Percentiles rank a stretch among this genome's conserved stretches.
Conservation (phyloP, 305 asterid species). For the Striga hermonthica region DNA sequence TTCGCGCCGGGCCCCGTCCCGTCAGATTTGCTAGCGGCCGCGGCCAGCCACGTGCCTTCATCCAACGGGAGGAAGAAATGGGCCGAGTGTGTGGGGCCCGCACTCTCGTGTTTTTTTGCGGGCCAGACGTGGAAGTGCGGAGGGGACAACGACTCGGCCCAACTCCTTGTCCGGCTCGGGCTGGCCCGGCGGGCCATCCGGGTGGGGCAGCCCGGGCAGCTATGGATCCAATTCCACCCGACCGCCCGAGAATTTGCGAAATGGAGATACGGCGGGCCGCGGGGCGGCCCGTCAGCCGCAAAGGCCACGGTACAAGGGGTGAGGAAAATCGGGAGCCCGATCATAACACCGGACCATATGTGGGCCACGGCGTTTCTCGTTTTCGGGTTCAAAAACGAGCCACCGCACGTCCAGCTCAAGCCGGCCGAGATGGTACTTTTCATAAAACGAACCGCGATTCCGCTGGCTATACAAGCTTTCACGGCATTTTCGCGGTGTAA, state of each 20-base stretch:
- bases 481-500: conserved; percentile 72
- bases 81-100: conserved; percentile 50
- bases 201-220: conserved; percentile 50
- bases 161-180: conserved; percentile 61
- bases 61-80: conserved; percentile 48
- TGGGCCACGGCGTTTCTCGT: conserved; percentile 87
- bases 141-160: conserved; percentile 69
- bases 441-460: conserved; percentile 70
- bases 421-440: conserved; percentile 71
- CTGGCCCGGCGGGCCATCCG: conserved; percentile 55
- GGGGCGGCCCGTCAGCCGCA: conserved; percentile 34
- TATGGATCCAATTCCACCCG: conserved; percentile 81
- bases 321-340: conserved; percentile 48
- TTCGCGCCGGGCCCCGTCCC: conserved; percentile 73
- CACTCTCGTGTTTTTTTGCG: conserved; percentile 45
- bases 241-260: conserved; percentile 57
- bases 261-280: conserved; percentile 48
- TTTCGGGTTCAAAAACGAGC: conserved; percentile 80
- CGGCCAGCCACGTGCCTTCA: conserved; percentile 59
- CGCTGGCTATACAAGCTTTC: conserved; percentile 64
- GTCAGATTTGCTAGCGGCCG: conserved; percentile 53
- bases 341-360: conserved; percentile 51
- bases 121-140: conserved; percentile 65
- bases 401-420: conserved; percentile 76
- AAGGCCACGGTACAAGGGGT: conserved; percentile 65